Conservation (phyloP, 2,329 filamentous ascomycete species). For the Aotearoamyces nothofagi region DNA sequence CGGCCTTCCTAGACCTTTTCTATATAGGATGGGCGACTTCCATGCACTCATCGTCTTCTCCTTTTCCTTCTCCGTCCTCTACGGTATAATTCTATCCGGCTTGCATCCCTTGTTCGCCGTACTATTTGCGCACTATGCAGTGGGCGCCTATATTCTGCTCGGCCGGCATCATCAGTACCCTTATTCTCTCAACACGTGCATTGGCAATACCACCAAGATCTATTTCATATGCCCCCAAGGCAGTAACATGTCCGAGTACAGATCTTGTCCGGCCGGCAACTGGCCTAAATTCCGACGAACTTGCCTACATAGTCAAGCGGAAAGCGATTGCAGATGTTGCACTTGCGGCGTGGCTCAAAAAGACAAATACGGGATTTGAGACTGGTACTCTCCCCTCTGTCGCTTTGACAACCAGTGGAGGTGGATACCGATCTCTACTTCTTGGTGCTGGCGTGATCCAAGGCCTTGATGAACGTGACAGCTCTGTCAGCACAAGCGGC, state of each 20-base stretch:
- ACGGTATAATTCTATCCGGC: no score
- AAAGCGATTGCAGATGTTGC: constrained; percentile 22
- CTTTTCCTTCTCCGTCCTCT: no score
- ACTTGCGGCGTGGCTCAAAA: constrained; percentile 24
- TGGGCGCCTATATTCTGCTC: no score
- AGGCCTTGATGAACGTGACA: constrained; percentile 27
- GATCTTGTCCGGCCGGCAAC: constrained; percentile 22
- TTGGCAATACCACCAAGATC: no score
- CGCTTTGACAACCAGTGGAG: constrained; percentile 26
- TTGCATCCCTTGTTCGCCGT: no score
- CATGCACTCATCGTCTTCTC: no score
- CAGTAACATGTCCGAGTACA: constrained; percentile 22
- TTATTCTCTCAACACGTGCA: no score
- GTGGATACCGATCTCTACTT: constrained; percentile 26
- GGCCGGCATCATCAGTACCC: no score
- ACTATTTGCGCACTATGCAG: no score
- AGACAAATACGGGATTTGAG: constrained; percentile 20
- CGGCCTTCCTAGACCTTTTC: no score
- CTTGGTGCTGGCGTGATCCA: constrained; percentile 22
- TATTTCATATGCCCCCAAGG: constrained; percentile 23
- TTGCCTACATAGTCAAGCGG: constrained; percentile 22
- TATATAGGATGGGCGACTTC: no score
- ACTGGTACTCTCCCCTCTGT: constrained; percentile 23
- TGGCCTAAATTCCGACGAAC: constrained; percentile 22
- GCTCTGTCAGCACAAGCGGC: constrained; percentile 22